These are phyloP conservation scores for Hypoxylon sp. DNA, from an alignment of 2,329 filamentous ascomycete species.

Conservation along the genomic window DNA sequence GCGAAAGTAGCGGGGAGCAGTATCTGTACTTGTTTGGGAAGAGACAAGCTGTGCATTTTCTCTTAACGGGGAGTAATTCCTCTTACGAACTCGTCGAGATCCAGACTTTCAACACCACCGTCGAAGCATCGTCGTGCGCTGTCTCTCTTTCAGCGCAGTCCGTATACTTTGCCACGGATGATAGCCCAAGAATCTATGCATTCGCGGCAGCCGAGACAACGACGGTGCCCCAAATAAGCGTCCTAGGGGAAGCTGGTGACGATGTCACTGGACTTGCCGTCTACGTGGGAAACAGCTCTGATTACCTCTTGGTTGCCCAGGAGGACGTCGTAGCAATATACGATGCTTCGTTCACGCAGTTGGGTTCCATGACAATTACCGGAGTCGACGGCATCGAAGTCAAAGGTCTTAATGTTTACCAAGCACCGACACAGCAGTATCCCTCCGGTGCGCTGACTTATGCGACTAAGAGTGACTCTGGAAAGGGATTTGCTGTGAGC, in stretches of 20 bases:
- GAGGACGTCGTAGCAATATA: slow-evolving; percentile 57
- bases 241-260: slow-evolving; percentile 54
- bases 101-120: slow-evolving; percentile 58
- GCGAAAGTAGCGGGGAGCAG: slow-evolving; percentile 54
- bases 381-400: slow-evolving; percentile 59
- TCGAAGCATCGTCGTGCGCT: slow-evolving; percentile 61
- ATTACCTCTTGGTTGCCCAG: slow-evolving; percentile 60
- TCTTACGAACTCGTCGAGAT: slow-evolving; percentile 57
- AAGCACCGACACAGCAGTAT: slow-evolving; percentile 54
- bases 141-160: slow-evolving; percentile 54
- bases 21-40: slow-evolving; percentile 64
- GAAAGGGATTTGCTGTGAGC: slow-evolving; percentile 56
- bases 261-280: slow-evolving; percentile 59
- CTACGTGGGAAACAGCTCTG: slow-evolving; percentile 54
- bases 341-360: slow-evolving; percentile 51
- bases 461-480: slow-evolving; percentile 57
- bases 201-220: slow-evolving; percentile 59
- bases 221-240: slow-evolving; percentile 52
- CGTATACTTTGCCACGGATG: slow-evolving; percentile 59
- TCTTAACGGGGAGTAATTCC: slow-evolving; percentile 52
- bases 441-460: slow-evolving; percentile 57
- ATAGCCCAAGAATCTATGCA: slow-evolving; percentile 55
- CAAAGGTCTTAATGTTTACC: slow-evolving; percentile 59
- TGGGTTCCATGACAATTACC: slow-evolving; percentile 56
- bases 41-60: slow-evolving; percentile 55